Conservation (phyloP, 2,329 filamentous ascomycete species). For the Colletotrichum noveboracense region DNA sequence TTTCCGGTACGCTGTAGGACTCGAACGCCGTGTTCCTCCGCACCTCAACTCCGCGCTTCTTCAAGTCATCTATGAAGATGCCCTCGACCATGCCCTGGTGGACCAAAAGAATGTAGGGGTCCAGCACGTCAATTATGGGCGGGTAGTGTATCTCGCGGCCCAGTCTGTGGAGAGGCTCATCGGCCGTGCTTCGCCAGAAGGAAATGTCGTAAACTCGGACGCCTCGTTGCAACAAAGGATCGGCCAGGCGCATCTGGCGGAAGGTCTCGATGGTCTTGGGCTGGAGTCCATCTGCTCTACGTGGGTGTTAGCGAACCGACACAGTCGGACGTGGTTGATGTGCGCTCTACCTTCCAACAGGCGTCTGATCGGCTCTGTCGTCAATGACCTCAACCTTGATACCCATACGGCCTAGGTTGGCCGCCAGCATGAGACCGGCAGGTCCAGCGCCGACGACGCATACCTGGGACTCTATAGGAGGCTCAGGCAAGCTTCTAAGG, state of each 20-base stretch:
- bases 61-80: constrained; percentile 72
- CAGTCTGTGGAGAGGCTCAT: constrained; percentile 61
- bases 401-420: constrained; percentile 66
- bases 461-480: constrained; percentile 51
- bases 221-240: constrained; percentile 68
- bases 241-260: constrained; percentile 75
- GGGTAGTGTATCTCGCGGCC: constrained; percentile 74
- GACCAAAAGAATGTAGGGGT: constrained; percentile 62
- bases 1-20: constrained; percentile 54
- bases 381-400: constrained; percentile 71
- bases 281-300: constrained; percentile 73
- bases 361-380: constrained; percentile 70
- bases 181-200: constrained; percentile 67
- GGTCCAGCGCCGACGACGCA: constrained; percentile 62
- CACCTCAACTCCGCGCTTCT: constrained; percentile 67
- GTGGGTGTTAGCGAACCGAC: background rate
- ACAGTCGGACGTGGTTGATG: background rate
- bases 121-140: constrained; percentile 60
- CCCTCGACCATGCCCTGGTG: constrained; percentile 81
- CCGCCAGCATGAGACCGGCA: constrained; percentile 60
- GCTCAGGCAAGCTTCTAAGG: constrained; percentile 52
- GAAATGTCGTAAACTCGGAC: constrained; percentile 77
- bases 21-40: constrained; percentile 69
- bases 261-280: constrained; percentile 82
- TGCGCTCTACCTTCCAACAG: constrained; percentile 57